Evolutionary conservation across 805 yeast species (phyloP).

Genomic region (Candida parachauliodes): DNA sequence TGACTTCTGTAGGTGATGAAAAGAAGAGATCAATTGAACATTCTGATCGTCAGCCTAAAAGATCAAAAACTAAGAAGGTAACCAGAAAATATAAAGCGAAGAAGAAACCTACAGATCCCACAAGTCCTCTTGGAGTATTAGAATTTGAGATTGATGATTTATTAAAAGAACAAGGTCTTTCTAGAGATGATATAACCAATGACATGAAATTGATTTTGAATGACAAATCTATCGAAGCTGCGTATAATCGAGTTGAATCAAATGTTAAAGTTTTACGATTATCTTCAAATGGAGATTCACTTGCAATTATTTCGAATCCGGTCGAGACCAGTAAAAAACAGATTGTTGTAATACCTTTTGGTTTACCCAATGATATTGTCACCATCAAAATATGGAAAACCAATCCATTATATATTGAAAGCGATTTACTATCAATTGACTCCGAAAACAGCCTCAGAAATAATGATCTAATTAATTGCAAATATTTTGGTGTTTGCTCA

Average conservation of each 20-base stretch:
- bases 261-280: conserved; percentile 56
- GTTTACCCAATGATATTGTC: conserved; percentile 81
- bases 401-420: conserved; percentile 68
- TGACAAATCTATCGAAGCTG: conserved; percentile 43
- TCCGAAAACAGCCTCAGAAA: conserved; percentile 37
- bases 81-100: conserved; percentile 41
- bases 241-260: conserved; percentile 56
- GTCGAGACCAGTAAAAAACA: conserved; percentile 34
- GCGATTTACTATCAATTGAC: conserved; percentile 61
- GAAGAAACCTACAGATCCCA: conserved; percentile 63
- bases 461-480: conserved; percentile 63
- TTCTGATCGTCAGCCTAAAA: neutral
- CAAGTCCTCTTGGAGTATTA: conserved; percentile 78
- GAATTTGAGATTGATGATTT: conserved; percentile 67
- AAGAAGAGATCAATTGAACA: conserved; percentile 1
- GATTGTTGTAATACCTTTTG: conserved; percentile 79
- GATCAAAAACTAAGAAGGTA: neutral
- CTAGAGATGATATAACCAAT: conserved; percentile 50
- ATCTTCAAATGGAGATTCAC: conserved; percentile 84
- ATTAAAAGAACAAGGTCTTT: conserved; percentile 38
- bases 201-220: conserved; percentile 66
- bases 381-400: conserved; percentile 71
- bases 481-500: conserved; percentile 87
- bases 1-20: conserved; percentile 8
- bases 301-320: conserved; percentile 68